Evolutionary conservation across 177 flowering plant species (phyloP), one percentile per base, ranked within the genome.

Genomic region (Vitis hybrid): DNA sequence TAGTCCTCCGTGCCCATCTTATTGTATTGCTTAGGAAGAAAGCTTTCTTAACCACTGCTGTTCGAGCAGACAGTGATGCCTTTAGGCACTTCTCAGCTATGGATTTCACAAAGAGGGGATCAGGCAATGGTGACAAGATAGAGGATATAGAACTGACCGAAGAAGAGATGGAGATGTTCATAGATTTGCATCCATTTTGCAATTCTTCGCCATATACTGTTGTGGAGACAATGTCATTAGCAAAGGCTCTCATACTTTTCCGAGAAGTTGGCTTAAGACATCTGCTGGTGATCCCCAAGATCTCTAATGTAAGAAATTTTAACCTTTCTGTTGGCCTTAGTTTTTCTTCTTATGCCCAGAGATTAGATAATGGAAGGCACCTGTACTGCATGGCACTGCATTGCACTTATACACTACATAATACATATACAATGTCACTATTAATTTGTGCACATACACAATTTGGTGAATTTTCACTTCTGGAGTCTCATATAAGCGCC

Each of bases 141-240:
- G 93, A 91, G 68, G 93, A 91, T 61, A 66, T 95, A 26, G 74
- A 79, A 39, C 59, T 95, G 66, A 83, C 85, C 3, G 87, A 75
- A 6, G 98, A 93, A 78, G 96, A 95, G 80, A 85, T 89, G 97
- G 93, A 91, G 55, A 91, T 93, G 99, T 91, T 73, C 72, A 59
- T 95, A 48, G 98, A 95, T 78, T 80, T 95, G 69, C 99, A 90
- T 79, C 96, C 94, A 2, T 87, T 93, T 74, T 75, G 92, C 31
- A 95, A 95, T 73, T 74, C 92, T 52, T 91, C 99, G 1, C 99
- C 99, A 14, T 91, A 86, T 72, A 90, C 97, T 6, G 99, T 91
- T 52, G 89, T 91, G 65, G 99, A 93, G 82, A 85, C 96, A 33
- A 93, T 91, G 97, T 95, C 99, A 6, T 72, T 95, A 2, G 99